Evolutionary conservation across 192 early-diverging fungal genomes (phyloP), one percentile per base, ranked within the genome.

Genomic region (Podila horticola): DNA sequence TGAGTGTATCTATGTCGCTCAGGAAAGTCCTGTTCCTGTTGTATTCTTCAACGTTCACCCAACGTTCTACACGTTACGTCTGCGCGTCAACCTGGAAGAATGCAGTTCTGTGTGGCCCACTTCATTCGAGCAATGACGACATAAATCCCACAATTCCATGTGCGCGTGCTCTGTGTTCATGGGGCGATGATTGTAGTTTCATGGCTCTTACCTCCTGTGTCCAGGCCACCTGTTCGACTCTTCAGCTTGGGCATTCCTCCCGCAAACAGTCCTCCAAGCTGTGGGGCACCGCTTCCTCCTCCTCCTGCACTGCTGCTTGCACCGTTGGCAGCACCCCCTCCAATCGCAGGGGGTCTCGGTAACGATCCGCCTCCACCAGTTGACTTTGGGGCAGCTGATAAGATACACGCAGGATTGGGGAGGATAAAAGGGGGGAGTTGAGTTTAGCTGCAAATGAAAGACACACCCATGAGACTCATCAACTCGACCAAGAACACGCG

Each of bases 231-330:
- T 26, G 74, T 71, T 74, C 89, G 86, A 74, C 84, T 86, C 83
- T 84, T 86, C 22, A 92, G 74, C 66, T 88, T 92, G 48, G 91
- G 91, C 82, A 89, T 89, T 60, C 88, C 91, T 49, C 85, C 85
- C 11, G 90, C 75, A 84, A 92, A 91, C 50, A 92, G 82, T 24
- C 87, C 86, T 20, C 89, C 91, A 6, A 91, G 67, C 20, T 87
- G 85, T 4, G 87, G 85, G 50, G 84, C 82, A 38, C 82, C 84
- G 26, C 83, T 74, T 8, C 69, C 72, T 20, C 84, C 65, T 33
- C 70, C 73, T 49, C 75, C 58, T 20, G 50, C 57, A 17, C 8
- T 38, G n/a, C 61, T 57, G 49, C 49, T 13, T 12, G 64, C 57
- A 24, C 63, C 51, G 38, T 65, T 74, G 29, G 58, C 72, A 61